phyloP scores from a whole-genome alignment of 2,329 filamentous ascomycete genomes.

The Hymenoscyphus fraxineus region DNA sequence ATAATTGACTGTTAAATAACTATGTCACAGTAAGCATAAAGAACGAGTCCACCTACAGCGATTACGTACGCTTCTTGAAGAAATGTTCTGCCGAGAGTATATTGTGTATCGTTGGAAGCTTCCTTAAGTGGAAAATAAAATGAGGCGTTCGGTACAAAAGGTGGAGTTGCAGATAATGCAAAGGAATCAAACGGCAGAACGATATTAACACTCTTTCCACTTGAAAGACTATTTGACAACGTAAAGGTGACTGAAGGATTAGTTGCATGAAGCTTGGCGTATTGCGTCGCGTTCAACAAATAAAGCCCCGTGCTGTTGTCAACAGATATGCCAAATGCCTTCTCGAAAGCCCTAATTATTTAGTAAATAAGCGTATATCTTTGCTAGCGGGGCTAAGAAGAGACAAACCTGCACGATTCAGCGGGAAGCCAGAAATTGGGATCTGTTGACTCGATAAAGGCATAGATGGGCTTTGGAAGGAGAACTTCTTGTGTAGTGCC shows the following conservation, averaged over 20 bases:
- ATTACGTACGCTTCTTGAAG: conserved; percentile 37
- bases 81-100: conserved; percentile 38
- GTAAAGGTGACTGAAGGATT: conserved; percentile 37
- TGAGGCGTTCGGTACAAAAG: conserved; percentile 27
- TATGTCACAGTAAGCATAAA: neutral
- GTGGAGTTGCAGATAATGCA: conserved; percentile 36
- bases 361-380: neutral
- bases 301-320: conserved; percentile 28
- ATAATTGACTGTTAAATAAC: conserved; percentile 14
- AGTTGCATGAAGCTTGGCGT: conserved; percentile 23
- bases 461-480: conserved; percentile 32
- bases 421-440: conserved; percentile 39
- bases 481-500: conserved; percentile 10
- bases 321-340: conserved; percentile 36
- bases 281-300: conserved; percentile 28
- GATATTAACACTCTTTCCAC: conserved; percentile 30
- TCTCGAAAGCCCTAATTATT: conserved; percentile 30
- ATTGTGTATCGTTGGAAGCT: conserved; percentile 35
- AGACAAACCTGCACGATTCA: conserved; percentile 27
- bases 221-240: conserved; percentile 29
- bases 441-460: conserved; percentile 37
- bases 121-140: conserved; percentile 38
- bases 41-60: neutral
- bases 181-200: conserved; percentile 38
- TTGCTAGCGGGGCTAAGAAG: neutral